A percentile compares a stretch with the other conserved stretches of the same genome.
These are phyloP conservation scores for Boletellus sp. DNA, from an alignment of 1,284 basidiomycete genomes.

Conservation along the genomic window DNA sequence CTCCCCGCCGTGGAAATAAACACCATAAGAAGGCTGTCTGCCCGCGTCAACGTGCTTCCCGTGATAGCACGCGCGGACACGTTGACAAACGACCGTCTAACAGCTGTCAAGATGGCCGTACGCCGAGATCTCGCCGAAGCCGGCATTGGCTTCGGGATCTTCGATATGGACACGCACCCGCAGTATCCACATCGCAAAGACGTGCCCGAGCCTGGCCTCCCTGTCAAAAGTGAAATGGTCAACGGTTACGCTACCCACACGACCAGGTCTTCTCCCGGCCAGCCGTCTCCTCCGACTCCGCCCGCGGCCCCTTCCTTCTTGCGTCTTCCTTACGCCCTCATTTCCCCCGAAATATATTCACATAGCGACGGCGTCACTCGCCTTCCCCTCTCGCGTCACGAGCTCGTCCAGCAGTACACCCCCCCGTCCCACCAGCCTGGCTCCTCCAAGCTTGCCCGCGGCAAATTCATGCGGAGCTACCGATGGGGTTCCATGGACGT, in stretches of 20 bases:
- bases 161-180: conserved; percentile 60
- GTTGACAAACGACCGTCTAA: conserved; percentile 83
- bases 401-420: conserved; percentile 66
- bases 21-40: conserved; percentile 86
- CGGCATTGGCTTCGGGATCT: conserved; percentile 82
- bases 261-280: conserved; percentile 47
- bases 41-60: conserved; percentile 92
- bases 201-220: conserved; percentile 36
- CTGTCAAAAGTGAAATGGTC: conserved; percentile 41
- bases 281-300: conserved; percentile 57
- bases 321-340: conserved; percentile 70
- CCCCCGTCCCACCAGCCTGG: conserved; percentile 44
- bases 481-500: conserved; percentile 79
- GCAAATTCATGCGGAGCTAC: conserved; percentile 65
- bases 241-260: conserved; percentile 48
- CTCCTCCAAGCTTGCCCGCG: conserved; percentile 48
- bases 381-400: conserved; percentile 53
- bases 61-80: conserved; percentile 91
- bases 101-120: conserved; percentile 71
- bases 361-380: conserved; percentile 72
- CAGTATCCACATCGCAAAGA: conserved; percentile 46
- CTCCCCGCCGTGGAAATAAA: conserved; percentile 79
- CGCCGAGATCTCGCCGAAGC: conserved; percentile 72
- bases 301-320: conserved; percentile 54
- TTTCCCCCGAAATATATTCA: conserved; percentile 76